phyloP scores from a whole-genome alignment of 345 rosid species.

The Citrus cavaleriei region DNA sequence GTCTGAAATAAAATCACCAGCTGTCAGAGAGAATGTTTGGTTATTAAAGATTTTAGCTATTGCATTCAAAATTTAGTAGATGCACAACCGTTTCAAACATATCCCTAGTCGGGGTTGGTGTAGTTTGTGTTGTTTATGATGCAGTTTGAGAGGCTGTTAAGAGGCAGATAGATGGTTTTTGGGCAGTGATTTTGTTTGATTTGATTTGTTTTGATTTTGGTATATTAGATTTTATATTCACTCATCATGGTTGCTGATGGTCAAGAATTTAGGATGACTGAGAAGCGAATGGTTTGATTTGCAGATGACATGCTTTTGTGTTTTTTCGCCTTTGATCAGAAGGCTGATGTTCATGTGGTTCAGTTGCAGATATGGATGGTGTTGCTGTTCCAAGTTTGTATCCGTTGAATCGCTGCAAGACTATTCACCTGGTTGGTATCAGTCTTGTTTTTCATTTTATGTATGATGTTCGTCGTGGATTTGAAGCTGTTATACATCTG shows the following conservation, averaged over 20 bases:
- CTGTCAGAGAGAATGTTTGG: background rate
- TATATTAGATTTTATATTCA: background rate
- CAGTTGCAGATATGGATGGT: slow-evolving; percentile 71
- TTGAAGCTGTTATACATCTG: slow-evolving; percentile 41
- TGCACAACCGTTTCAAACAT: background rate
- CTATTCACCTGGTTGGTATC: slow-evolving; percentile 76
- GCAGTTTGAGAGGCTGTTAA: background rate
- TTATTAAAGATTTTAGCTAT: background rate
- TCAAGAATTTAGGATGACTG: background rate
- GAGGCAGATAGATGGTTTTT: background rate
- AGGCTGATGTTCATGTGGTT: background rate
- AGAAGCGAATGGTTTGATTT: background rate
- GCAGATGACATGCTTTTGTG: background rate
- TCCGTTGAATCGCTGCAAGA: slow-evolving; percentile 96
- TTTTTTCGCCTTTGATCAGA: background rate
- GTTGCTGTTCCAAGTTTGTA: slow-evolving; percentile 63
- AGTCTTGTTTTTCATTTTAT: slow-evolving; percentile 22
- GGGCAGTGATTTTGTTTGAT: background rate
- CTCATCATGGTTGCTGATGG: background rate
- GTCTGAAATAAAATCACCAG: too few relatives aligned
- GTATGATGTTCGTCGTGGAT: slow-evolving; percentile 17
- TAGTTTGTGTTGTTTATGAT: background rate
- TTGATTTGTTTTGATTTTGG: background rate
- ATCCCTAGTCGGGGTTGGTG: background rate
- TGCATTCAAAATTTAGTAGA: background rate